These are phyloP conservation scores for Lentinula raphanica DNA, from an alignment of 768 basidiomycete species.

Conservation along the genomic window DNA sequence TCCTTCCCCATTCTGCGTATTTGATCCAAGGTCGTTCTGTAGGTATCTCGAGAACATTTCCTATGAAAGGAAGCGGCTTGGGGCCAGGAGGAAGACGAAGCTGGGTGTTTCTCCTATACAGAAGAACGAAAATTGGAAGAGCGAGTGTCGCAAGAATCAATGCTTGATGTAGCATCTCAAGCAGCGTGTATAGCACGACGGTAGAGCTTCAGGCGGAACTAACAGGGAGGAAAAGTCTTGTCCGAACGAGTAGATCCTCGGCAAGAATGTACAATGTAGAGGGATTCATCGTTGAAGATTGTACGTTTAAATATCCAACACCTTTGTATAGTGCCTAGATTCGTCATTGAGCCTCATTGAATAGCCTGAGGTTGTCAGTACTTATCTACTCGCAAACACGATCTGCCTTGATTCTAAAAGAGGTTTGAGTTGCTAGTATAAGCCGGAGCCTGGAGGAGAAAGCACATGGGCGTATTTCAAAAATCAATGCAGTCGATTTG, in stretches of 20 bases:
- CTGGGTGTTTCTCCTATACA: background rate
- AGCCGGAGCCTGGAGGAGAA: too few species aligned
- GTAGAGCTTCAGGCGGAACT: too few species aligned
- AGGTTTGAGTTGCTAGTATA: too few species aligned
- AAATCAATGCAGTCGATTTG: too few species aligned
- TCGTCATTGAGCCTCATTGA: background rate
- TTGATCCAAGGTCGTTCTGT: conserved; percentile 15
- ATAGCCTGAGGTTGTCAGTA: background rate
- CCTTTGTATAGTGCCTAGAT: background rate
- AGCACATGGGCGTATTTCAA: too few species aligned
- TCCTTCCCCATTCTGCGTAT: conserved; percentile 16
- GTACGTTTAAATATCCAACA: background rate
- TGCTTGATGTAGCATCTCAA: background rate
- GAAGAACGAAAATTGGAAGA: background rate
- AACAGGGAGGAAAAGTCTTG: background rate
- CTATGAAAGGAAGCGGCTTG: conserved; percentile 17
- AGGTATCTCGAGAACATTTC: conserved; percentile 19
- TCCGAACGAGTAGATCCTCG: background rate
- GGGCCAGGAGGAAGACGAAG: conserved; percentile 24
- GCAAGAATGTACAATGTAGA: too few species aligned
- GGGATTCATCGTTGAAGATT: too few species aligned
- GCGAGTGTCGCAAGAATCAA: background rate
- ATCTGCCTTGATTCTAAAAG: too few species aligned
- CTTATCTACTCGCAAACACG: too few species aligned
- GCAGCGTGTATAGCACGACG: background rate